Evolutionary conservation across 2,329 filamentous ascomycete species (phyloP).

Genomic region (Talaromyces sp.): DNA sequence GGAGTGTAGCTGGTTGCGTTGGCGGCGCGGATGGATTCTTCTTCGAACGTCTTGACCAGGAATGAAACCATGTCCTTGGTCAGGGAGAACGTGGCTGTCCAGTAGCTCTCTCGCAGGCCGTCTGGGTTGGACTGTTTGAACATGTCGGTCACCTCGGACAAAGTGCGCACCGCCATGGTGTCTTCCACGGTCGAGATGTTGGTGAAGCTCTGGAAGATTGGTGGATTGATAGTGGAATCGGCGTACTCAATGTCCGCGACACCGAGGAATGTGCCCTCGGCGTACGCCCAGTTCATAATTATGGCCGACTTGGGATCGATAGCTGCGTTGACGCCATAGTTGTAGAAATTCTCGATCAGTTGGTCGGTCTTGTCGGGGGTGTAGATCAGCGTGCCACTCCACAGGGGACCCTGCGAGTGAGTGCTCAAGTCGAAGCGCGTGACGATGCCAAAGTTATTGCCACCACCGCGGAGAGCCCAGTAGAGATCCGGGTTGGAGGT

Average conservation of each 20-base stretch:
- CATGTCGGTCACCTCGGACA: slow-evolving; percentile 30
- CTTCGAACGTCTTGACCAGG: slow-evolving; percentile 21
- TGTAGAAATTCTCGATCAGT: slow-evolving; percentile 29
- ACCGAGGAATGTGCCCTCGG: slow-evolving; percentile 22
- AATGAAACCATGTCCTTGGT: slow-evolving; percentile 24
- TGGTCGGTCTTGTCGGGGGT: slow-evolving; percentile 22
- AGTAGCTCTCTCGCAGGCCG: slow-evolving; percentile 29
- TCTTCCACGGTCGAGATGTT: slow-evolving; percentile 26
- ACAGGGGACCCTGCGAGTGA: slow-evolving; percentile 33
- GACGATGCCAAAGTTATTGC: slow-evolving; percentile 36
- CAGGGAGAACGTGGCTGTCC: slow-evolving; percentile 28
- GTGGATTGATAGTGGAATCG: slow-evolving; percentile 30
- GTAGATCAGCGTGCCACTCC: slow-evolving; percentile 34
- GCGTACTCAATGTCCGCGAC: slow-evolving; percentile 35
- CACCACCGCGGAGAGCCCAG: slow-evolving; percentile 39
- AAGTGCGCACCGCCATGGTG: slow-evolving; percentile 23
- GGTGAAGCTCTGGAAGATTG: slow-evolving; percentile 36
- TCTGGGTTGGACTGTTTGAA: slow-evolving; percentile 29
- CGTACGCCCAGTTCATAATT: slow-evolving; percentile 28
- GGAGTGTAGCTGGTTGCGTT: slow-evolving; percentile 19
- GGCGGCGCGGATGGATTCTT: slow-evolving; percentile 17
- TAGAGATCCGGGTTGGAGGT: slow-evolving; percentile 32
- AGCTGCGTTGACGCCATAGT: slow-evolving; percentile 25
- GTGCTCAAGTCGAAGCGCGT: slow-evolving; percentile 39
- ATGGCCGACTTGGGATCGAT: slow-evolving; percentile 32